Evolutionary conservation across 129 eudicot species (phyloP).

Genomic region (Chrysanthemum makinoi): DNA sequence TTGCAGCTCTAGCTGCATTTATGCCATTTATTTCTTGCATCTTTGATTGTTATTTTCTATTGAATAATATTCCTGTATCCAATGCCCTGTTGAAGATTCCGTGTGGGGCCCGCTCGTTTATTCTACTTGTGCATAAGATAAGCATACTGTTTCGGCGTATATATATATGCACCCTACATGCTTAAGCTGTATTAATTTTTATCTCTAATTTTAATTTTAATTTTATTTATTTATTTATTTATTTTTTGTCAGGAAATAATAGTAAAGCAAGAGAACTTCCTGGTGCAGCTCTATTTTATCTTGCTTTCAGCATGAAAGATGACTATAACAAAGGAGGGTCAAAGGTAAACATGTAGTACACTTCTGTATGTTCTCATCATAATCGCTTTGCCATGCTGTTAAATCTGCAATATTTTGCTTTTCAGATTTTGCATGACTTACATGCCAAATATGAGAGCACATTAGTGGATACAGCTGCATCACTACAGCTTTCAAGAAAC

Average conservation of each 20-base stretch:
- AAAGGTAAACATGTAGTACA: slow-evolving; percentile 49
- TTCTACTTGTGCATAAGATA: slow-evolving; percentile 17
- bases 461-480: slow-evolving; percentile 58
- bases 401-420: slow-evolving; percentile 26
- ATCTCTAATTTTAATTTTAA: too few relatives aligned
- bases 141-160: slow-evolving; percentile 3
- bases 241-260: slow-evolving; percentile 48
- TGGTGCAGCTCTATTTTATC: slow-evolving; percentile 82
- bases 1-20: too few relatives aligned
- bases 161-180: slow-evolving; percentile 21
- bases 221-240: too few relatives aligned
- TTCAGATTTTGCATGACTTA: slow-evolving; percentile 53
- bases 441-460: slow-evolving; percentile 58
- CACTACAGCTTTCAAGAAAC: slow-evolving; percentile 82
- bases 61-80: too few relatives aligned
- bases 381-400: slow-evolving; percentile 15
- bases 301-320: slow-evolving; percentile 47
- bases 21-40: too few relatives aligned
- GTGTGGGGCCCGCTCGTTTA: background rate
- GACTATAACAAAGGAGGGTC: slow-evolving; percentile 35
- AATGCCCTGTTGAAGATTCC: too few relatives aligned
- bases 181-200: slow-evolving; percentile 16
- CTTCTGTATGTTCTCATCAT: background rate
- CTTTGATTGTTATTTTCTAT: too few relatives aligned
- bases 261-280: slow-evolving; percentile 60